A percentile compares a stretch with the other conserved stretches of the same genome.
Evolutionary conservation across 1,139 yeast species (phyloP).

Genomic region (Sugiyamaella xylanicola): DNA sequence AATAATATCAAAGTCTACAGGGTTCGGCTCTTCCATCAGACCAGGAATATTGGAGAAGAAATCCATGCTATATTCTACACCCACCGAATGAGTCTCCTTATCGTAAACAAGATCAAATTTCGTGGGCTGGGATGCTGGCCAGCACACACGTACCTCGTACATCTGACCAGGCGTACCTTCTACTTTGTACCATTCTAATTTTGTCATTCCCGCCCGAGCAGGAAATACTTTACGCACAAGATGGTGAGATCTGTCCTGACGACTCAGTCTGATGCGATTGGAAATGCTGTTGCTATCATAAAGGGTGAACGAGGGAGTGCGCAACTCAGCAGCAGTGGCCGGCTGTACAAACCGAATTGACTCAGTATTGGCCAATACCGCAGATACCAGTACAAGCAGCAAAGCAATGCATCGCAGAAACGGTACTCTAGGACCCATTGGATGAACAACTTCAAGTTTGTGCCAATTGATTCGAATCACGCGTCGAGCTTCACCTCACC

Average conservation of each 20-base stretch:
- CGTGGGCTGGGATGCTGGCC: slow-evolving; percentile 44
- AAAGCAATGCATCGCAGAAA: background rate
- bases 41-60: slow-evolving; percentile 27
- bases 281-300: slow-evolving; percentile 9
- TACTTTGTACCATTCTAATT: slow-evolving; percentile 15
- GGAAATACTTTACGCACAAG: slow-evolving; percentile 5
- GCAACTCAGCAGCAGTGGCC: background rate
- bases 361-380: slow-evolving; percentile 11
- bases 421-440: background rate
- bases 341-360: slow-evolving; percentile 9
- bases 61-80: slow-evolving; percentile 26
- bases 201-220: slow-evolving; percentile 1
- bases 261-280: slow-evolving; percentile 9
- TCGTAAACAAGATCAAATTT: slow-evolving; percentile 33
- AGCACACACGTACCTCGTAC: slow-evolving; percentile 42
- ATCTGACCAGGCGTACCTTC: slow-evolving; percentile 25
- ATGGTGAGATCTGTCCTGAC: slow-evolving; percentile 8
- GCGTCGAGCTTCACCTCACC: background rate
- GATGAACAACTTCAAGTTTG: background rate
- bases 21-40: slow-evolving; percentile 28
- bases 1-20: slow-evolving; percentile 32
- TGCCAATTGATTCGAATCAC: background rate
- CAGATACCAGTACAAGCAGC: background rate
- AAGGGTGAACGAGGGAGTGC: background rate
- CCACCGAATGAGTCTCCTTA: slow-evolving; percentile 23